Evolutionary conservation across 257 asterid genomes (phyloP), one percentile per base, ranked within the genome.

Genomic region (Rhazya stricta): DNA sequence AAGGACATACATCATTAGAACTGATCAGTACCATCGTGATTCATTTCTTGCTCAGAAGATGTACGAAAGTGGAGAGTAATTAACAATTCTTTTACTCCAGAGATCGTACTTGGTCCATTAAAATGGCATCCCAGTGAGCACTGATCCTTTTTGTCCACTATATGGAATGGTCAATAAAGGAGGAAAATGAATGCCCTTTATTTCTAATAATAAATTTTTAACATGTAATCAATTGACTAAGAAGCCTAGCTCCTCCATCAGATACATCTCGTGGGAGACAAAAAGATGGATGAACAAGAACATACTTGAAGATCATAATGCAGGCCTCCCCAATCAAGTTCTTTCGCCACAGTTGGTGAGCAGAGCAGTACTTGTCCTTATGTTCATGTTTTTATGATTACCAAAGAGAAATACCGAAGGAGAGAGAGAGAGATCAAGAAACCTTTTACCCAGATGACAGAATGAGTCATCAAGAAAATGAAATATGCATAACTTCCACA

Each of bases 81-180:
- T 34, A 54, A 41, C 57, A 27, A 43, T 32, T 10, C 18, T 76
- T 41, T 53, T 72, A 9, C 39, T 18, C 42, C 9, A 32, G 69
- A 56, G 57, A 27, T 54, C 39, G 79, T 54, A 16, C 15, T 45
- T 57, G 54, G 72, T 60, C 80, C 80, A 66, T 69, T 70, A 9
- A 60, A 70, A 58, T 70, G 80, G 80, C 66, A 60, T 76, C 69
- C 69, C 67, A 3, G 8, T 3, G 1, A 30, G 34, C 46, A 29
- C 11, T 39, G 4, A 53, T 51, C 69, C 51, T 45, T 76, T 57
- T 25, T 0, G 0, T 37, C 36, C 10, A 37, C 67, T 18, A 41
- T 27, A 56, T 60, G 72, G 70, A 48, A 70, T 77, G 76, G 76
- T 77, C 76, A 77, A 77, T 32, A 77, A 77, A 70, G 80, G 34